Evolutionary conservation across 1,284 basidiomycete species (phyloP), one percentile per base, ranked within the genome.

Genomic region (Fomitopsis pinicola): DNA sequence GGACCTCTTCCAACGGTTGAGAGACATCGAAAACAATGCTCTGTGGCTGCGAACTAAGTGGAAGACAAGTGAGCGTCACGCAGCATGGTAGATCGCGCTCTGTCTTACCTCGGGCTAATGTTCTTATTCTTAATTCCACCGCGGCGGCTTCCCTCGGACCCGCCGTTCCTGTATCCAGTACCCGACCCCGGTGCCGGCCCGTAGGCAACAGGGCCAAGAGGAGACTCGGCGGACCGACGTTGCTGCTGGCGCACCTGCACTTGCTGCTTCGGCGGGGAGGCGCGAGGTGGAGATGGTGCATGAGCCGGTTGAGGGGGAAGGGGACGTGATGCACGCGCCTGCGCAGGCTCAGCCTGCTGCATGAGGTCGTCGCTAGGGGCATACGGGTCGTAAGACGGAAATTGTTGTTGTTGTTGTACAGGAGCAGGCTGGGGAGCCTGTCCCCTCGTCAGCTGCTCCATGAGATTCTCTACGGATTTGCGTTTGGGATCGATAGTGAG

Each of bases 1-100:
- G 87, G 42, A 92, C 82, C 64, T 90, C 88, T 28, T 87, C 86
- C 62, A 91, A 77, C 38, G 82, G 73, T 63, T 85, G 86, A 19
- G 87, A 80, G 22, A 92, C 87, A 73, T 92, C 91, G 65, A 92
- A 84, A n/a, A 88, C 71, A 60, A 92, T 85, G 36, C 76, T 84
- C 67, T 91, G 89, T 57, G 53, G 62, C 45, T 67, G 68, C 12
- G 61, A 65, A 56, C 70, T 69, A 57, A 42, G n/a, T 8, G 40
- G 42, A 19, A 19, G 4, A 46, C 33, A 8, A 6, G 17, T 35
- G 42, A 46, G 59, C 42, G 42, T 44, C 59, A 17, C 66, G 62
- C 66, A 59, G 40, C 5, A 22, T 12, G n/a, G 15, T 40, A 42
- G 30, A 17, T 55, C 15, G 2, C 22, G 15, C 48, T 15, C 7